phyloP scores from a whole-genome alignment of 768 basidiomycete genomes.

The Mrakia frigida region DNA sequence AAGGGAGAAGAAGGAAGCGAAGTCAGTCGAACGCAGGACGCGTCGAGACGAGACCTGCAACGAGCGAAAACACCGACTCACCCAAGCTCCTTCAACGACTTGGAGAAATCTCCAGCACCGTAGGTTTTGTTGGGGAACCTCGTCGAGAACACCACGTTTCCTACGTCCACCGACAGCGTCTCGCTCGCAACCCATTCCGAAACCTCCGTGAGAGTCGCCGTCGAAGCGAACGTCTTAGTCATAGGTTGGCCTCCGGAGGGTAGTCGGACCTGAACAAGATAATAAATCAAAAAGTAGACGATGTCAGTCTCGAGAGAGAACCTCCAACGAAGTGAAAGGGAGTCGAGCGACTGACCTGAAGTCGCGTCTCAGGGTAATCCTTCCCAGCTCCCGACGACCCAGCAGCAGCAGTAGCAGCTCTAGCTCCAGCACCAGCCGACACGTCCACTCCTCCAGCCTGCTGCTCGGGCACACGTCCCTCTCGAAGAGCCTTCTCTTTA shows the following conservation, averaged over 20 bases:
- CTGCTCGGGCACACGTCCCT: slow-evolving; percentile 51
- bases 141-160: slow-evolving; percentile 69
- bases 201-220: slow-evolving; percentile 59
- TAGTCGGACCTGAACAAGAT: slow-evolving; percentile 60
- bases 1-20: not conserved
- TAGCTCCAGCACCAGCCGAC: slow-evolving; percentile 2
- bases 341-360: slow-evolving; percentile 61
- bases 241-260: slow-evolving; percentile 73
- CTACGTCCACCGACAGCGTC: slow-evolving; percentile 61
- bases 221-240: slow-evolving; percentile 49
- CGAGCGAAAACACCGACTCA: not conserved
- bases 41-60: not conserved
- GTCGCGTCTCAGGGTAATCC: slow-evolving; percentile 74
- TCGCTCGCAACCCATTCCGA: slow-evolving; percentile 83
- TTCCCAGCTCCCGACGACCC: slow-evolving; percentile 46
- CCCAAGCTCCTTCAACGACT: slow-evolving; percentile 73
- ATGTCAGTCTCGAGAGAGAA: not conserved
- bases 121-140: slow-evolving; percentile 90
- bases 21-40: not conserved
- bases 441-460: slow-evolving; percentile 33
- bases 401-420: slow-evolving; percentile 43
- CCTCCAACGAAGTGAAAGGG: slow-evolving; percentile 48
- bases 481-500: slow-evolving; percentile 82
- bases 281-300: not conserved
- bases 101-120: slow-evolving; percentile 64